Conservation (phyloP, 805 yeast genomes). For the Lipomyces spencermartinsiae region DNA sequence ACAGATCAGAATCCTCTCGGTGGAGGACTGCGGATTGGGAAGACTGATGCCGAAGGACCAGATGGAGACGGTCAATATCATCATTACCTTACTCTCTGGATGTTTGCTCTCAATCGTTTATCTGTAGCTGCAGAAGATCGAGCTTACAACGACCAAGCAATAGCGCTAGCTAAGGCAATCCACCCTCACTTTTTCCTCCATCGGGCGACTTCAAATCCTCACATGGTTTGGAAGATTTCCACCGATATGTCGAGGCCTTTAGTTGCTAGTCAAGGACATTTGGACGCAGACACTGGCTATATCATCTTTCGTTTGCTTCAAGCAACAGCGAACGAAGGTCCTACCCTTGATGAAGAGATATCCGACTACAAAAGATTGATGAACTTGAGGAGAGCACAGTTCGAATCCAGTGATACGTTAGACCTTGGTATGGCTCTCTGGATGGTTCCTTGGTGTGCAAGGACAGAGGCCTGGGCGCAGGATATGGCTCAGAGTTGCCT, state of each 20-base stretch:
- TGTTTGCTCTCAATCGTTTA: conserved; percentile 16
- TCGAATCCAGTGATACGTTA: conserved; percentile 14
- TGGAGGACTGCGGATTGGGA: conserved; percentile 14
- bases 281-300: conserved; percentile 13
- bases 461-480: conserved; percentile 10
- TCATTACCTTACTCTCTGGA: conserved; percentile 18
- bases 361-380: conserved; percentile 15
- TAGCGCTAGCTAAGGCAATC: conserved; percentile 11
- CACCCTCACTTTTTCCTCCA: conserved; percentile 16
- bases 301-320: conserved; percentile 13
- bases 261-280: conserved; percentile 17
- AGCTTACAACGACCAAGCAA: conserved; percentile 14
- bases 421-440: conserved; percentile 17
- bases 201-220: conserved; percentile 7
- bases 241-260: conserved; percentile 14
- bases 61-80: conserved; percentile 17
- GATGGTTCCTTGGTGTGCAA: conserved; percentile 12
- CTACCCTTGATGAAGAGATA: conserved; percentile 12
- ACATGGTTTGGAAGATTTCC: conserved; percentile 17
- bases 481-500: conserved; percentile 16
- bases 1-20: conserved; percentile 10
- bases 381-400: conserved; percentile 3
- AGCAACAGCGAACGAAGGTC: conserved; percentile 13
- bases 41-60: conserved; percentile 12
- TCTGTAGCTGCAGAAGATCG: conserved; percentile 11